Evolutionary conservation across 129 eudicot species (phyloP).

Genomic region (Flaveria robusta): DNA sequence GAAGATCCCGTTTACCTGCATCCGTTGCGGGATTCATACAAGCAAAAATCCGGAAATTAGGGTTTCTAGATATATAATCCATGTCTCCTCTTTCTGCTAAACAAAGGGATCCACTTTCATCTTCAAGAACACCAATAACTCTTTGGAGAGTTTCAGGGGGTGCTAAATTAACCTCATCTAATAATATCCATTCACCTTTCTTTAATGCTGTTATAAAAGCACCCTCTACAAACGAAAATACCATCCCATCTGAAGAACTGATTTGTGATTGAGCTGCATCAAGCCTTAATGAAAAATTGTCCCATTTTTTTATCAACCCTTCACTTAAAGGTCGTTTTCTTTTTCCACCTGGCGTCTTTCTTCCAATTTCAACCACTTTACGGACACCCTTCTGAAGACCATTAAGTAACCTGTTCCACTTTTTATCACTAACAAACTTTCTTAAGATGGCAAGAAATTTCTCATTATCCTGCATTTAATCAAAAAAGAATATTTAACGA

Average conservation of each 20-base stretch:
- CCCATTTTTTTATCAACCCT: slow-evolving; percentile 59
- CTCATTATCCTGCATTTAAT: slow-evolving; percentile 52
- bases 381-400: slow-evolving; percentile 53
- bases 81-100: slow-evolving; percentile 93
- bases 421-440: slow-evolving; percentile 51
- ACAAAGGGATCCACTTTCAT: slow-evolving; percentile 83
- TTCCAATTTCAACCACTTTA: slow-evolving; percentile 40
- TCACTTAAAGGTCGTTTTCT: slow-evolving; percentile 64
- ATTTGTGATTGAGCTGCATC: slow-evolving; percentile 64
- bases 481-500: neutral
- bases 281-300: slow-evolving; percentile 52
- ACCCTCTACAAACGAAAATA: slow-evolving; percentile 95
- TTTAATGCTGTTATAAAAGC: slow-evolving; percentile 82
- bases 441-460: slow-evolving; percentile 45
- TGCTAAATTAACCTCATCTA: slow-evolving; percentile 95
- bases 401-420: slow-evolving; percentile 67
- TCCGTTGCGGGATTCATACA: slow-evolving; percentile 99
- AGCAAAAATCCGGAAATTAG: slow-evolving; percentile 81
- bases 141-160: slow-evolving; percentile 97
- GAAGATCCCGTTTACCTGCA: slow-evolving; percentile 96
- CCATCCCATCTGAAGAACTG: slow-evolving; percentile 74
- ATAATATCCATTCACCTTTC: slow-evolving; percentile 94
- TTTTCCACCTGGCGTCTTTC: slow-evolving; percentile 52
- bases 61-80: slow-evolving; percentile 63
- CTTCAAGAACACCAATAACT: slow-evolving; percentile 91